Evolutionary conservation across 805 yeast species (phyloP).

Genomic region (Teunomyces cretensis): DNA sequence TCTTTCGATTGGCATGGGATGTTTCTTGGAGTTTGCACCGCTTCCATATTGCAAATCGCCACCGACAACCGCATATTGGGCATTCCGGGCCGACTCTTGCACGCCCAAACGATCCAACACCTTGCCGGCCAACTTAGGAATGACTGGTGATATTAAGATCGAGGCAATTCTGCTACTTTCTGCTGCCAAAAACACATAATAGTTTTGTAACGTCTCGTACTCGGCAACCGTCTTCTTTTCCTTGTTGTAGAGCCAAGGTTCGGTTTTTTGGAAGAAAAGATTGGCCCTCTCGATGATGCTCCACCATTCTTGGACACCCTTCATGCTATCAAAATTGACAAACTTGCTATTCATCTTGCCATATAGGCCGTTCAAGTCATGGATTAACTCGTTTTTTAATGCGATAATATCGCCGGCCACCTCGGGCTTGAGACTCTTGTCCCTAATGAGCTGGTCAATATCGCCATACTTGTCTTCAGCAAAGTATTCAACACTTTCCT

Average conservation of each 20-base stretch:
- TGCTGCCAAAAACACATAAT: conserved; percentile 60
- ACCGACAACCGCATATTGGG: conserved; percentile 51
- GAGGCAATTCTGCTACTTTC: conserved; percentile 70
- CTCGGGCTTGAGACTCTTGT: conserved; percentile 11
- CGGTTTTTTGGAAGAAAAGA: conserved; percentile 60
- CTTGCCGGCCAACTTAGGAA: conserved; percentile 60
- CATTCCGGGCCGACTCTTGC: conserved; percentile 34
- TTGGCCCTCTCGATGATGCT: conserved; percentile 58
- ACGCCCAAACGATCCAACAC: conserved; percentile 69
- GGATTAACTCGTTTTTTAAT: conserved; percentile 22
- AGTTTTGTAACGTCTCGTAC: conserved; percentile 33
- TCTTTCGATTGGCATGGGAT: conserved; percentile 49
- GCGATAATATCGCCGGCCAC: conserved; percentile 14
- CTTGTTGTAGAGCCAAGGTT: conserved; percentile 68
- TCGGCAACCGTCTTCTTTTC: conserved; percentile 14
- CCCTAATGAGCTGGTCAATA: conserved; percentile 21
- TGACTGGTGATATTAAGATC: conserved; percentile 67
- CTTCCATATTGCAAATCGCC: conserved; percentile 62
- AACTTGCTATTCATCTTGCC: conserved; percentile 44
- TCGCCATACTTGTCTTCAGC: conserved; percentile 18
- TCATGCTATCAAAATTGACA: conserved; percentile 49
- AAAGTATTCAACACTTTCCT: conserved; percentile 38
- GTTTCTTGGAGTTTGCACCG: conserved; percentile 48
- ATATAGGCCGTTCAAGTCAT: conserved; percentile 34
- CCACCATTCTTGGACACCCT: conserved; percentile 63